phyloP scores from a whole-genome alignment of 371 early-diverging fungal species.

The Mucor piriformis region DNA sequence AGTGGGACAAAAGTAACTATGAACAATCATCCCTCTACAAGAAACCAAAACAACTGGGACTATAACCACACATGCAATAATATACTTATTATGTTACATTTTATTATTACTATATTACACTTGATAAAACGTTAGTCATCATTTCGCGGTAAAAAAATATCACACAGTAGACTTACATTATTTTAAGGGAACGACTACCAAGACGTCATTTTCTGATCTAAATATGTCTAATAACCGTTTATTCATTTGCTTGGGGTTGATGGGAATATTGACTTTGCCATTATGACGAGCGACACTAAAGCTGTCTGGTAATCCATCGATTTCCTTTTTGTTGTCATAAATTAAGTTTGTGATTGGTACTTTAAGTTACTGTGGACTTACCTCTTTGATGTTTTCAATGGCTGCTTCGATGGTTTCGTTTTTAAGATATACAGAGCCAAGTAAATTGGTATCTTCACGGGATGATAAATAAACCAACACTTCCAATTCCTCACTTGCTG shows the following conservation, averaged over 20 bases:
- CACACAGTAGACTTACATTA: neutral
- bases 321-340: constrained; percentile 57
- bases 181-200: constrained; percentile 40
- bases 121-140: neutral
- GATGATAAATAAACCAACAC: constrained; percentile 47
- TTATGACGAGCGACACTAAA: constrained; percentile 63
- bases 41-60: neutral
- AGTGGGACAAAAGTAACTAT: constrained; percentile 17
- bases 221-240: constrained; percentile 55
- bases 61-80: neutral
- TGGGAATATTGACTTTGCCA: constrained; percentile 65
- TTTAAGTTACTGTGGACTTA: constrained; percentile 5
- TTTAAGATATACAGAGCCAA: constrained; percentile 59
- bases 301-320: constrained; percentile 60
- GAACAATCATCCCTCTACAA: constrained; percentile 13
- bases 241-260: constrained; percentile 64
- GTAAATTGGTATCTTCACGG: constrained; percentile 46
- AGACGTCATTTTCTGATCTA: constrained; percentile 56
- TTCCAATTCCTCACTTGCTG: constrained; percentile 42
- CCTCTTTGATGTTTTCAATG: constrained; percentile 49
- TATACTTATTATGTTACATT: neutral
- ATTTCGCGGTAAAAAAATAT: neutral
- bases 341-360: too few relatives aligned
- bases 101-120: neutral
- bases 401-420: constrained; percentile 55